These are phyloP conservation scores for Leptographium wingfieldii DNA, from an alignment of 2,329 filamentous ascomycete species.

Conservation along the genomic window DNA sequence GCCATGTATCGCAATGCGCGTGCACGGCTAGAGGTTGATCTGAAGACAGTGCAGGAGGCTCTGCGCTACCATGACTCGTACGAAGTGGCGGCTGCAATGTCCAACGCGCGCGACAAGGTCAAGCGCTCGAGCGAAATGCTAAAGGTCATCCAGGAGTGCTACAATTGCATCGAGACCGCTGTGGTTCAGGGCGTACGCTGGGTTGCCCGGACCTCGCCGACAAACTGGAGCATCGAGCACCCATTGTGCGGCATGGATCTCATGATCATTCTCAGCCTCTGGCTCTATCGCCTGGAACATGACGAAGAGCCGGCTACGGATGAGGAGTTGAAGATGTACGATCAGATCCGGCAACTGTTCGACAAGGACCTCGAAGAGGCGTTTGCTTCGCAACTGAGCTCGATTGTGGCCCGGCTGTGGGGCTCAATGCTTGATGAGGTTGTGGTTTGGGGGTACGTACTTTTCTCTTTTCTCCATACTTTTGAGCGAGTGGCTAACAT, in stretches of 20 bases:
- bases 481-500: neutral
- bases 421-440: slow-evolving; percentile 97
- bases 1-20: slow-evolving; percentile 92
- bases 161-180: slow-evolving; percentile 93
- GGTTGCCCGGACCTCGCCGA: slow-evolving; percentile 94
- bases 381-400: slow-evolving; percentile 75
- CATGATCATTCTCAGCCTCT: slow-evolving; percentile 94
- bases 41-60: slow-evolving; percentile 92
- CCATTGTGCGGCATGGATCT: slow-evolving; percentile 91
- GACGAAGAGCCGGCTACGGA: slow-evolving; percentile 83
- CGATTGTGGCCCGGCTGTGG: slow-evolving; percentile 91
- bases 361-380: slow-evolving; percentile 80
- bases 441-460: slow-evolving; percentile 94
- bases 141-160: slow-evolving; percentile 96
- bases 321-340: slow-evolving; percentile 80
- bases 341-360: slow-evolving; percentile 81
- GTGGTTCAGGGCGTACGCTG: slow-evolving; percentile 90
- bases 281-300: slow-evolving; percentile 98
- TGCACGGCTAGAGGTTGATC: slow-evolving; percentile 81
- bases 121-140: slow-evolving; percentile 96
- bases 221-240: slow-evolving; percentile 98
- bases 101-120: slow-evolving; percentile 81
- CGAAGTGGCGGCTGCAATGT: slow-evolving; percentile 95
- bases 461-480: neutral
- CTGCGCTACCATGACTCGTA: slow-evolving; percentile 94